These are phyloP conservation scores for Cardamine occulta DNA, from an alignment of 345 rosid species.

Conservation along the genomic window DNA sequence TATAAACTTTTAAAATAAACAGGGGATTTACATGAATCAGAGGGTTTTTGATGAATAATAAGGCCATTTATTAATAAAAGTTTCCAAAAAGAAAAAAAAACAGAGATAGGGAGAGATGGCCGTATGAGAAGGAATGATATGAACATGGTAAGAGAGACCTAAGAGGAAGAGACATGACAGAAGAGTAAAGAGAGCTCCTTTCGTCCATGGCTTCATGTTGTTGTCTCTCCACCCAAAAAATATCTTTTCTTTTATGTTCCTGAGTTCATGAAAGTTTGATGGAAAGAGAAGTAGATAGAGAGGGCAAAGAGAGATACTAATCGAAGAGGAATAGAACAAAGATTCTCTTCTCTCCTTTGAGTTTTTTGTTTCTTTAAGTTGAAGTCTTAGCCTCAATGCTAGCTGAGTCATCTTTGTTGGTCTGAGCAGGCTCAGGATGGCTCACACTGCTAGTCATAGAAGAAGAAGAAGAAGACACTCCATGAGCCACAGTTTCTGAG, in stretches of 20 bases:
- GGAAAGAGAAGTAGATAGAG: conserved; percentile 29
- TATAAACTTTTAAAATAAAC: neutral
- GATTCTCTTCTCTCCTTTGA: conserved; percentile 33
- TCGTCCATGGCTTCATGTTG: conserved; percentile 30
- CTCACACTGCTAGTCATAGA: conserved; percentile 16
- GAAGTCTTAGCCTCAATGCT: conserved; percentile 26
- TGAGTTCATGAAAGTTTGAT: conserved; percentile 36
- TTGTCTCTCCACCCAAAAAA: conserved; percentile 30
- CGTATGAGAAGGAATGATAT: conserved; percentile 37
- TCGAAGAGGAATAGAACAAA: conserved; percentile 21
- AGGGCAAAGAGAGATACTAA: conserved; percentile 16
- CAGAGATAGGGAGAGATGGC: conserved; percentile 23
- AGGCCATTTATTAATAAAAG: conserved; percentile 37
- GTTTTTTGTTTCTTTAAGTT: conserved; percentile 30
- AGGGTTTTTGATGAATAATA: conserved; percentile 24
- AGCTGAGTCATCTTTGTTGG: conserved; percentile 23
- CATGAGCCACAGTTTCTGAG: conserved; percentile 43
- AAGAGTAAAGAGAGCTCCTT: conserved; percentile 27
- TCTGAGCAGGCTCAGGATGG: conserved; percentile 33
- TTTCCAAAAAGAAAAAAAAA: neutral
- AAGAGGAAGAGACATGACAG: conserved; percentile 43
- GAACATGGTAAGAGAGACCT: conserved; percentile 42
- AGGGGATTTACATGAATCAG: neutral
- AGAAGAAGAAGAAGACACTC: conserved; percentile 54
- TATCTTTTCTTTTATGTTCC: conserved; percentile 25